These are phyloP conservation scores for Mycena galericulata DNA, from an alignment of 768 basidiomycete genomes.

Conservation along the genomic window DNA sequence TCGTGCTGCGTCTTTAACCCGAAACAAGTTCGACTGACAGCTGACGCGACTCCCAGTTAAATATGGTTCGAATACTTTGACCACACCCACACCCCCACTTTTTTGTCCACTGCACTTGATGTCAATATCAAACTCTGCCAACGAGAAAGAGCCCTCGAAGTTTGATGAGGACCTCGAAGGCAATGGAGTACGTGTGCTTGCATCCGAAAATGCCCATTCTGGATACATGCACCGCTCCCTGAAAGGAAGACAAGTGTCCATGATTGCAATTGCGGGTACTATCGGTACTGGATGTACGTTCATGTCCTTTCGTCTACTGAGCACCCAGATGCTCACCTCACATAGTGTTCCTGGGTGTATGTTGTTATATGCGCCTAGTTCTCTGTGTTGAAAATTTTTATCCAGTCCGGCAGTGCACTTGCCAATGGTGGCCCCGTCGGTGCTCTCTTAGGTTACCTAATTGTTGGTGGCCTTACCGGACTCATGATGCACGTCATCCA, in stretches of 20 bases:
- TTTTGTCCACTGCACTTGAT: too few relatives aligned
- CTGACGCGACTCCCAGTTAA: too few relatives aligned
- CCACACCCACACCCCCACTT: too few relatives aligned
- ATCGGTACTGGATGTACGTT: constrained; percentile 52
- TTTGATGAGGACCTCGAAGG: too few relatives aligned
- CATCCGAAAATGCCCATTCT: too few relatives aligned
- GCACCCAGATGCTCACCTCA: too few relatives aligned
- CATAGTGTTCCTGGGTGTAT: constrained; percentile 34
- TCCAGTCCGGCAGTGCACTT: constrained; percentile 49
- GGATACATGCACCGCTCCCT: constrained; percentile 44
- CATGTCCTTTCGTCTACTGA: background rate
- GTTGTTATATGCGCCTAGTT: background rate
- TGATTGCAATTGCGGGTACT: constrained; percentile 41
- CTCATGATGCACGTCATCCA: constrained; percentile 37
- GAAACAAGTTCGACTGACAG: too few relatives aligned
- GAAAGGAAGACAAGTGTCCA: constrained; percentile 49
- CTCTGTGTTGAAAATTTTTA: background rate
- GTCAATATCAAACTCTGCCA: too few relatives aligned
- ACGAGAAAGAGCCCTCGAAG: too few relatives aligned
- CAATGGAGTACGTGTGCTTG: too few relatives aligned
- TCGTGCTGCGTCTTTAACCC: too few relatives aligned
- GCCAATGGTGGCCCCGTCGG: constrained; percentile 60
- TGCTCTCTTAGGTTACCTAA: constrained; percentile 54
- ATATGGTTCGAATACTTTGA: too few relatives aligned
- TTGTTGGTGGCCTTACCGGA: constrained; percentile 53